A percentile compares a stretch with the other conserved stretches of the same genome.
Conservation (phyloP, 1,284 basidiomycete species). For the Ganoderma boninense region DNA sequence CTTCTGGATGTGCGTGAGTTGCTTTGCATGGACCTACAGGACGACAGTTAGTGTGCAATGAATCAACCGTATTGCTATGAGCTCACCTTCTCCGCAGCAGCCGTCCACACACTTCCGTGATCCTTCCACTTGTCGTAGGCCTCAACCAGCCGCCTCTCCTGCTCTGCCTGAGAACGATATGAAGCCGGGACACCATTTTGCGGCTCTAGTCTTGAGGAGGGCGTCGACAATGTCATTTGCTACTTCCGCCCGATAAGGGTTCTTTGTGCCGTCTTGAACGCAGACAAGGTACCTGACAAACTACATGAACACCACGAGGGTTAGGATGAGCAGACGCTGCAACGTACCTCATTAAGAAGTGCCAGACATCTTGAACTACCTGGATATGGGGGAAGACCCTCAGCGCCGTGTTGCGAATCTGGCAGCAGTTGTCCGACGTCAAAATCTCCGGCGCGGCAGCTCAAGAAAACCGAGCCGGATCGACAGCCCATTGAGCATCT, state of each 20-base stretch:
- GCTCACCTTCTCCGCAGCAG: no score
- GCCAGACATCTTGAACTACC: neutral
- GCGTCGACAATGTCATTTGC: neutral
- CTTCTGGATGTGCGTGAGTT: no score
- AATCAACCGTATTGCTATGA: no score
- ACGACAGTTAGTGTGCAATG: no score
- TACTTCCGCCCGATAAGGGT: neutral
- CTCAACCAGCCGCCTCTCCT: no score
- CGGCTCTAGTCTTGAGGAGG: neutral
- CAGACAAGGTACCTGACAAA: neutral
- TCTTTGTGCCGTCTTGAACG: neutral
- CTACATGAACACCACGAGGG: neutral
- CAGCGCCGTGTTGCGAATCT: neutral
- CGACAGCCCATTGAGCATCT: neutral
- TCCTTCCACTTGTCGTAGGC: no score
- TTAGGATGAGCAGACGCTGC: neutral
- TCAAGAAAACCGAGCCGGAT: neutral
- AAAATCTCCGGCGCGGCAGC: neutral
- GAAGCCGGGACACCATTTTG: neutral
- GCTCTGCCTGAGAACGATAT: neutral
- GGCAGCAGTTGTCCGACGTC: neutral
- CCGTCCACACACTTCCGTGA: no score
- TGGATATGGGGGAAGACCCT: neutral
- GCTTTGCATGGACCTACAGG: no score
- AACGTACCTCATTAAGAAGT: neutral